Evolutionary conservation across 805 yeast species (phyloP), one percentile per base, ranked within the genome.

Genomic region (Hanseniaspora guilliermondii): DNA sequence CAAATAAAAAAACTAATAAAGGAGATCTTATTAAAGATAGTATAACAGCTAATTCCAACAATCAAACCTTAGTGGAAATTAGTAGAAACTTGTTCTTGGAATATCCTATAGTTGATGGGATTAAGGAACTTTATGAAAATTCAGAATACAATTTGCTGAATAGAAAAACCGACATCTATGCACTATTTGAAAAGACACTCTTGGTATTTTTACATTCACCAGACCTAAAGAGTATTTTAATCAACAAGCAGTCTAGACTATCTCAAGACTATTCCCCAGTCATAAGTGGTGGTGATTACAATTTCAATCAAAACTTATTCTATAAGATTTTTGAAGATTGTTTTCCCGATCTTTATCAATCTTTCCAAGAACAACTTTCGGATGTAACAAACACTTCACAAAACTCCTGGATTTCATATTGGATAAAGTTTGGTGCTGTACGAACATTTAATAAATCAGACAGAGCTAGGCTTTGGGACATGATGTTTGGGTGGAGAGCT

Each of bases 341-440:
- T 74, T 68, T 86, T 54, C 96, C 96, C 2, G 95, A 86, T 61
- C 67, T 89, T 40, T 82, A 85, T 49, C 77, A 76, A 57, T 85
- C 79, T 57, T 78, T 89, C 58, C 80, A 80, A 38, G 95, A 87
- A 62, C 97, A 89, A 61, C 88, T 84, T 56, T 76, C 85, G 25
- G 45, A 30, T 27, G 55, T 52, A 2, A 67, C 85, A 46, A 79
- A 79, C 59, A 75, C 78, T 40, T 46, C 50, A 1, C 49, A 48
- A 30, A 87, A 84, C 58, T 93, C 86, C 60, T 89, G 97, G 97
- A 72, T 88, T 25, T 75, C 87, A 39, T 89, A 96, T 95, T 89
- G 97, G 97, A 72, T 89, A 58, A 87, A 87, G 64, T 89, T 85
- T 75, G 78, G 86, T 63, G 96, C 96, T 21, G 78, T 93, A 14